phyloP scores from a whole-genome alignment of 2,329 filamentous ascomycete species.

The Apiospora sp. region DNA sequence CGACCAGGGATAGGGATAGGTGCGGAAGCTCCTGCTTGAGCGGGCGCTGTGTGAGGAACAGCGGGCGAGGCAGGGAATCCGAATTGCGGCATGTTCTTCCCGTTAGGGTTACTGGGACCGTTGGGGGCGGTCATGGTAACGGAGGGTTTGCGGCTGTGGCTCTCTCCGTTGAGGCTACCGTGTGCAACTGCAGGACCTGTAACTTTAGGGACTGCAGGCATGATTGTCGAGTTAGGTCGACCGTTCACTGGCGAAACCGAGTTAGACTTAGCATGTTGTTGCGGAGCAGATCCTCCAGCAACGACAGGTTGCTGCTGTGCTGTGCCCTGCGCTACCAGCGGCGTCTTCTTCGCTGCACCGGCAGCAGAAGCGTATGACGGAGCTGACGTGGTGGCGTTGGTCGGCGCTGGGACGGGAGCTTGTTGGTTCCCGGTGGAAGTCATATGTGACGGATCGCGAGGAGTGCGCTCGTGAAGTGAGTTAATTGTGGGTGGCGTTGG shows the following conservation, averaged over 20 bases:
- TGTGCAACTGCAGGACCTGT: slow-evolving; percentile 72
- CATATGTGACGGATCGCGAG: slow-evolving; percentile 55
- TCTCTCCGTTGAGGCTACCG: slow-evolving; percentile 75
- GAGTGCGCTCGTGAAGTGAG: slow-evolving; percentile 6
- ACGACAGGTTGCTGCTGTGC: slow-evolving; percentile 52
- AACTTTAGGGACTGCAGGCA: slow-evolving; percentile 59
- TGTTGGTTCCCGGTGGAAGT: slow-evolving; percentile 67
- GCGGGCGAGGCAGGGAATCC: slow-evolving; percentile 77
- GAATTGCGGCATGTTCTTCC: slow-evolving; percentile 78
- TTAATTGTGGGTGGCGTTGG: background rate
- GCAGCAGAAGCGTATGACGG: slow-evolving; percentile 73
- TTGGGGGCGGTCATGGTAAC: slow-evolving; percentile 85
- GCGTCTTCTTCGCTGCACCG: slow-evolving; percentile 69
- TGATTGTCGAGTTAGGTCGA: slow-evolving; percentile 27
- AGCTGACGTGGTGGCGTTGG: slow-evolving; percentile 64
- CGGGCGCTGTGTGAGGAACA: slow-evolving; percentile 71
- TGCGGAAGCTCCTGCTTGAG: slow-evolving; percentile 57
- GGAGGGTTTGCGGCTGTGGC: slow-evolving; percentile 86
- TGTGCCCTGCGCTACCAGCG: slow-evolving; percentile 67
- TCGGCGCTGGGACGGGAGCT: slow-evolving; percentile 64
- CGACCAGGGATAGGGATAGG: slow-evolving; percentile 68
- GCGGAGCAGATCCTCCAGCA: slow-evolving; percentile 62
- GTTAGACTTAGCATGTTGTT: slow-evolving; percentile 70
- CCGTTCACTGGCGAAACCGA: slow-evolving; percentile 83
- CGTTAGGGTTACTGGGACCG: slow-evolving; percentile 72